A percentile compares a stretch with the other conserved stretches of the same genome.
Conservation (phyloP, 2,329 filamentous ascomycete species). For the Stemphylium vesicarium region DNA sequence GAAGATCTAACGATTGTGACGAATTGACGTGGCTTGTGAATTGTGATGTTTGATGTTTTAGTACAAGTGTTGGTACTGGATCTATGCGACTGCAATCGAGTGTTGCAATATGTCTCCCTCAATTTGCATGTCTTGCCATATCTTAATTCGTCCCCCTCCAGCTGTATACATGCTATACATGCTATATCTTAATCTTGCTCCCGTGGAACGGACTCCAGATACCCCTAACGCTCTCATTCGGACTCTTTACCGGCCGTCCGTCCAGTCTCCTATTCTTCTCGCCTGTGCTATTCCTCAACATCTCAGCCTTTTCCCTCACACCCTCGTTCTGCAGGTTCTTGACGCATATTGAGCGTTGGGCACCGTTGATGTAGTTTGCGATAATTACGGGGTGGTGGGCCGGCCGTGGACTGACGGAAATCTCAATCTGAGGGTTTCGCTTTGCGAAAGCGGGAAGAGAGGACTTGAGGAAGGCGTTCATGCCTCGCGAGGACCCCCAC, state of each 20-base stretch:
- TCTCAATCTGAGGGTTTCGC: constrained; percentile 85
- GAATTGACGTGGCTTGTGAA: too few species aligned
- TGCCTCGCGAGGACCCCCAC: constrained; percentile 89
- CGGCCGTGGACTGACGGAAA: constrained; percentile 89
- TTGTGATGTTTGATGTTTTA: constrained; percentile 2
- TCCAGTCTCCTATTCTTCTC: constrained; percentile 68
- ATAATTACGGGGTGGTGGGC: constrained; percentile 86
- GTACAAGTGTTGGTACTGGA: constrained; percentile 18
- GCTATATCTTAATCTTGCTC: constrained; percentile 49
- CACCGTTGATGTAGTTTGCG: constrained; percentile 91
- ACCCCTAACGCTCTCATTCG: constrained; percentile 69
- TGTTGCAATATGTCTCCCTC: too few species aligned
- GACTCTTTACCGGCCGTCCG: constrained; percentile 65
- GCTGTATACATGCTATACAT: neutral
- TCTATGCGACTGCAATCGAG: neutral
- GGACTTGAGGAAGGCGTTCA: constrained; percentile 88
- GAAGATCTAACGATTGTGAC: neutral
- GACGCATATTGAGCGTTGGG: constrained; percentile 84
- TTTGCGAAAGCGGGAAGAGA: constrained; percentile 78
- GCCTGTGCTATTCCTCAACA: constrained; percentile 75
- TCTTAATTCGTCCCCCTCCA: constrained; percentile 9
- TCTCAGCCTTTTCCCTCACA: constrained; percentile 78
- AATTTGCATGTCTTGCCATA: too few species aligned
- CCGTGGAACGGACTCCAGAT: constrained; percentile 70
- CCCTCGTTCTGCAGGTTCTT: constrained; percentile 82